Base-by-base conservation (phyloP, 768 basidiomycete species). In the Tricholoma sp. region DNA sequence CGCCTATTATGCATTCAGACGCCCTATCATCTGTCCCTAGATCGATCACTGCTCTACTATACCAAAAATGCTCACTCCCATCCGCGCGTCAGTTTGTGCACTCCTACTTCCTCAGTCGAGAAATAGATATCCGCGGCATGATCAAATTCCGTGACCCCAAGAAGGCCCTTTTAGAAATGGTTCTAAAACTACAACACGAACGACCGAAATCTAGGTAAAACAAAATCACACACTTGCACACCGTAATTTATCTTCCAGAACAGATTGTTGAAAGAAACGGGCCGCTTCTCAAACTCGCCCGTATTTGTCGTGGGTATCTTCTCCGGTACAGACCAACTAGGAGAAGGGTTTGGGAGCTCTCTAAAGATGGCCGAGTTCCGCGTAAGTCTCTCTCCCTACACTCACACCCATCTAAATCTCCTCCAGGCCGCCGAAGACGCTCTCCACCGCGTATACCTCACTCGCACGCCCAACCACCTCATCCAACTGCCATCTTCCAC, bases 271-370 rank as follows among this genome's bases (percentile, higher is more conserved):
- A 93, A 89, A 67, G 95, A 98, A 71, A 94, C 94, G 0, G 97
- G 97, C 67, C 88, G 94, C 47, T 85, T 85, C 62, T 89, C 92
- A 1, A 90, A 91, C 63, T 87, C 93, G 3, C 95, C 97, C 1
- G 81, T 95, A 37, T 99, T 89, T 70, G 89, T 97, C n/a, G 88
- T 96, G n/a, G 97, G 94, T 16, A 88, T 97, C 58, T 98, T 83
- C 69, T 91, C 85, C 21, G 93, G 85, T 39, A 77, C 73, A 57
- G 91, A 83, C 69, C 83, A 97, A 71, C 82, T 99, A 2, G 93
- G 95, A 5, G 95, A 99, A 72, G 94, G 95, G 12, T 93, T 95
- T 66, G 97, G 97, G 53, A 88, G 84, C 62, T 94, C 91, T 2
- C 74, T 98, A 55, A 86, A 83, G 70, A 98, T 98, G 96, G 94